Conservation (phyloP, 2,329 filamentous ascomycete species). For the Colletotrichum navitas region DNA sequence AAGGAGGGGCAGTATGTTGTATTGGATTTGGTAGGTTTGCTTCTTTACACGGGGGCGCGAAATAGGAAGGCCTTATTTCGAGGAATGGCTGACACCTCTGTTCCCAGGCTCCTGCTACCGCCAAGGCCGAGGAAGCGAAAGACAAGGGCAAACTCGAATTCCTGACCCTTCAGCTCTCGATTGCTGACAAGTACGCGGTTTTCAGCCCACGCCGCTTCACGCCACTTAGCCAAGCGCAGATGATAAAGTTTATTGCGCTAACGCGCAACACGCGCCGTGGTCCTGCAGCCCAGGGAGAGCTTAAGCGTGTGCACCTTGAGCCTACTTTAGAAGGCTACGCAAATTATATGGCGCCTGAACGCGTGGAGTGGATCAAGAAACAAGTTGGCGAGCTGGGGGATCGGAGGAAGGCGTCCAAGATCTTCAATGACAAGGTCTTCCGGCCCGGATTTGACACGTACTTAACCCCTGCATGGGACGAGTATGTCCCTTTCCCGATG, state of each 20-base stretch:
- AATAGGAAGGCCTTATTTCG: neutral
- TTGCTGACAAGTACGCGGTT: neutral
- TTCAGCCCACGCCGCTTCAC: neutral
- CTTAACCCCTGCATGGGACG: neutral
- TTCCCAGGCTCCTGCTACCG: neutral
- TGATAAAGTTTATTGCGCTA: constrained; percentile 1
- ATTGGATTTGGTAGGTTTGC: neutral
- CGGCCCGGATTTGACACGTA: neutral
- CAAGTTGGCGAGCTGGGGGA: neutral
- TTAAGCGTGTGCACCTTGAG: neutral
- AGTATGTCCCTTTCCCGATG: constrained; percentile 3
- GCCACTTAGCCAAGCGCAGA: neutral
- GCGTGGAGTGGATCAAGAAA: neutral
- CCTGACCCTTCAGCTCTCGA: neutral
- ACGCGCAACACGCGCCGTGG: neutral
- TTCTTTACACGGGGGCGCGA: neutral
- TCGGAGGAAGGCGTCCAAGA: neutral
- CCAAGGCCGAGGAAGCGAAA: neutral
- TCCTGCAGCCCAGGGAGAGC: neutral
- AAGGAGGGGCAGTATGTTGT: neutral
- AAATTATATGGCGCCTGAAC: neutral
- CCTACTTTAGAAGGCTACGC: neutral
- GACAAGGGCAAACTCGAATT: neutral
- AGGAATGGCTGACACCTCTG: neutral
- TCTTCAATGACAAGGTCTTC: neutral